Base-by-base conservation (phyloP, 1,284 basidiomycete genomes). In the Ustilago crameri region DNA sequence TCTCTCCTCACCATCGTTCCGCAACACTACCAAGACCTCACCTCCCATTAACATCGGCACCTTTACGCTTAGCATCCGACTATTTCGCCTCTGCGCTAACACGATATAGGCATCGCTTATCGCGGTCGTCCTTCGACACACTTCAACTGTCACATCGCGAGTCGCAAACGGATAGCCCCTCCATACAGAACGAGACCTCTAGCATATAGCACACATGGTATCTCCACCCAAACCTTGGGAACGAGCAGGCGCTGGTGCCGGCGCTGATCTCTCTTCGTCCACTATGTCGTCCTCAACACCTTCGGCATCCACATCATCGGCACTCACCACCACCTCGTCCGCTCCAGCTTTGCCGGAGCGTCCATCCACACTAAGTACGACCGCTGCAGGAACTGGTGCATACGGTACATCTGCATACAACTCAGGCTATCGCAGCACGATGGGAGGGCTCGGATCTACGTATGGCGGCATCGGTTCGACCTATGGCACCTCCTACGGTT, bases 161-260 rank as follows among this genome's bases (percentile, higher is more conserved):
- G n/a, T n/a, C n/a, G n/a, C n/a, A n/a, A n/a, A n/a, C n/a, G n/a
- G n/a, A n/a, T n/a, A n/a, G n/a, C n/a, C n/a, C n/a, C n/a, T n/a
- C n/a, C n/a, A n/a, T n/a, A n/a, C n/a, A n/a, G n/a, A n/a, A n/a
- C n/a, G n/a, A 17, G 10, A 24, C 8, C 15, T n/a, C 24, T 41
- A 32, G 9, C 23, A 41, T 5, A n/a, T 2, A 10, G 1, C 18
- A 15, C 9, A 32, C 26, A 71, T 82, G 79, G 75, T 74, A 10
- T 78, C 80, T 17, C 81, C 81, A 51, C 81, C 81, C 10, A 83
- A 83, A 53, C 81, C 81, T 22, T 83, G 81, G 81, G 81, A 83
- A 61, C 63, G 64, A 17, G 71, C 65, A 27, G 79, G 81, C 22
- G 77, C 75, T n/a, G 57, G 59, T n/a, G 53, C 63, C 37, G 67